Evolutionary conservation across 768 basidiomycete genomes (phyloP).

Genomic region (Mycena latifolia): DNA sequence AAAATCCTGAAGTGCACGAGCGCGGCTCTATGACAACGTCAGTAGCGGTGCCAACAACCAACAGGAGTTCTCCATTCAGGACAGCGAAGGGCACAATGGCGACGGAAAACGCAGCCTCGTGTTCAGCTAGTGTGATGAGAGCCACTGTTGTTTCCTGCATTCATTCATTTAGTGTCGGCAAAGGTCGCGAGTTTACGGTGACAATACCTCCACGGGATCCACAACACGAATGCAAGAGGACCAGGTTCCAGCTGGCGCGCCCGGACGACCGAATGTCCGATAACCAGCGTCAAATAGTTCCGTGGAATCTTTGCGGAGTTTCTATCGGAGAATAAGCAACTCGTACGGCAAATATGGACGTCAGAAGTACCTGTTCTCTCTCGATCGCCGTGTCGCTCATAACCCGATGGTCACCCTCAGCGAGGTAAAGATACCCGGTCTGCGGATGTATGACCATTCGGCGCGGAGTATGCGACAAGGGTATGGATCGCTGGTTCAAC

Average conservation of each 20-base stretch:
- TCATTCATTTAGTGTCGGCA: background rate
- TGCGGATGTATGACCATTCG: conserved; percentile 90
- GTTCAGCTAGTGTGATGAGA: conserved; percentile 80
- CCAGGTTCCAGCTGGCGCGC: conserved; percentile 93
- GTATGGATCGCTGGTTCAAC: conserved; percentile 91
- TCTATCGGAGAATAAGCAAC: background rate
- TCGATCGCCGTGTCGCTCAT: conserved; percentile 74
- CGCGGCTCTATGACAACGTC: conserved; percentile 87
- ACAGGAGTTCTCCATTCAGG: too few species aligned
- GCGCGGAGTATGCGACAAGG: conserved; percentile 92
- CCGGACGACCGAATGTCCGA: conserved; percentile 83
- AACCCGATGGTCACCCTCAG: conserved; percentile 93
- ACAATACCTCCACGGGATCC: conserved; percentile 80
- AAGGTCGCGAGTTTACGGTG: background rate
- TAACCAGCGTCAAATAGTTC: conserved; percentile 55
- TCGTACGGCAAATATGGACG: background rate
- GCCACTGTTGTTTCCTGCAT: background rate
- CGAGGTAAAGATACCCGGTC: conserved; percentile 86
- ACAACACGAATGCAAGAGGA: conserved; percentile 93
- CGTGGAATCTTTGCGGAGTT: background rate
- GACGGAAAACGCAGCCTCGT: conserved; percentile 95
- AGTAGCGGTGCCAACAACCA: conserved; percentile 95
- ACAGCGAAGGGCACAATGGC: conserved; percentile 89
- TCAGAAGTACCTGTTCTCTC: conserved; percentile 52
- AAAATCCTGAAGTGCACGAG: conserved; percentile 89